Conservation (phyloP, 1,139 yeast species). For the Debaryomyces fabryi region DNA sequence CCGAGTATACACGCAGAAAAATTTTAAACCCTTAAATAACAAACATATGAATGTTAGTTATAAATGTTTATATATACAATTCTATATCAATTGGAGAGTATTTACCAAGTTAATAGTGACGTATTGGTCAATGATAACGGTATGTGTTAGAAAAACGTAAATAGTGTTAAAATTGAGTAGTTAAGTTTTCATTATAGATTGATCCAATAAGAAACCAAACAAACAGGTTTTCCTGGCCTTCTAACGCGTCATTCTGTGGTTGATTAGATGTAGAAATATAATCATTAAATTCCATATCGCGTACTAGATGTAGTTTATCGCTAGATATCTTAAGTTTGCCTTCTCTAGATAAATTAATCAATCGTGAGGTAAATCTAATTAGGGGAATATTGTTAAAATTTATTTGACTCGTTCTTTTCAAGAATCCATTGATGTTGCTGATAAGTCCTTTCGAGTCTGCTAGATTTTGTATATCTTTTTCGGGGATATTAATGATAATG, state of each 20-base stretch:
- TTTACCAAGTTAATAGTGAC: not conserved
- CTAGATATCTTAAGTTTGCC: constrained; percentile 24
- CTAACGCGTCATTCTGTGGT: constrained; percentile 12
- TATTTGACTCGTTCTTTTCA: constrained; percentile 23
- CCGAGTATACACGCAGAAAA: constrained; percentile 5
- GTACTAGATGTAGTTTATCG: constrained; percentile 13
- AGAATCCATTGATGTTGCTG: constrained; percentile 16
- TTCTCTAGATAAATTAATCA: constrained; percentile 25
- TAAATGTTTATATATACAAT: not conserved
- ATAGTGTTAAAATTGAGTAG: not conserved
- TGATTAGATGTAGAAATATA: constrained; percentile 17
- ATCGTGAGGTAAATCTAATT: constrained; percentile 22
- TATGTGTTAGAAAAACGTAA: not conserved
- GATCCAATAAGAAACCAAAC: constrained; percentile 12
- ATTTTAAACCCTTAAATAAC: constrained; percentile 4
- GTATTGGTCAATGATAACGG: not conserved
- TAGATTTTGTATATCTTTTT: constrained; percentile 20
- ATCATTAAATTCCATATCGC: constrained; percentile 13
- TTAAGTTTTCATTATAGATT: constrained; percentile 9
- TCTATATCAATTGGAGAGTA: not conserved
- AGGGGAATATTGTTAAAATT: constrained; percentile 25
- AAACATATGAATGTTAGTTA: not conserved
- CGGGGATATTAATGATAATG: constrained; percentile 28
- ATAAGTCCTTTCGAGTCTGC: constrained; percentile 11
- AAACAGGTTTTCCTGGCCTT: constrained; percentile 5